phyloP scores from a whole-genome alignment of 352 stramenopile species.

The Pythium folliculosum region DNA sequence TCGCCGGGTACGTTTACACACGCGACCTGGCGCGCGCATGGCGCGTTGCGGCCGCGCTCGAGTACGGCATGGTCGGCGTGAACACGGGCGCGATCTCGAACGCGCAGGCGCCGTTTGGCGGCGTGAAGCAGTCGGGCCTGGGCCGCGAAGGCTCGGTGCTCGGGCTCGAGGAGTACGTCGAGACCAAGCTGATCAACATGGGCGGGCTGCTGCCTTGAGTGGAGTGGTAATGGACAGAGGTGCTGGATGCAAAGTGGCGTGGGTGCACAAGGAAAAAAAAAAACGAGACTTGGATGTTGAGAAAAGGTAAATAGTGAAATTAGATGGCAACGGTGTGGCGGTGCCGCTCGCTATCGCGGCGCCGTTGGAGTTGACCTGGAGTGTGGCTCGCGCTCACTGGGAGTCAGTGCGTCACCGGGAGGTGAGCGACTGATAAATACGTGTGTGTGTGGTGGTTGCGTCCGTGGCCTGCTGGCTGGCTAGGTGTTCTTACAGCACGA shows the following conservation, averaged over 20 bases:
- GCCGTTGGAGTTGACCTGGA: too few relatives aligned
- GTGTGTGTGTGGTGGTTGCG: not conserved
- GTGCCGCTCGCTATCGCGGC: too few relatives aligned
- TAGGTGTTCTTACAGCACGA: slow-evolving; percentile 37
- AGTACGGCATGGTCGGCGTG: slow-evolving; percentile 94
- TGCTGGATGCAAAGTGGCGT: not conserved
- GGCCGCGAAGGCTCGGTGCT: slow-evolving; percentile 89
- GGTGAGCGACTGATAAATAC: slow-evolving; percentile 23
- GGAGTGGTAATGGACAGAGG: not conserved
- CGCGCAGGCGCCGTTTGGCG: slow-evolving; percentile 90
- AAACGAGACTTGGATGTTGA: too few relatives aligned
- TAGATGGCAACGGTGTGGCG: too few relatives aligned
- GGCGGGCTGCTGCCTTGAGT: slow-evolving; percentile 45
- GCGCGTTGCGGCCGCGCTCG: slow-evolving; percentile 85
- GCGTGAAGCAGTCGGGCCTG: slow-evolving; percentile 89
- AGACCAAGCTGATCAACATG: slow-evolving; percentile 96
- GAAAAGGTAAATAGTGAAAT: too few relatives aligned
- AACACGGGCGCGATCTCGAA: slow-evolving; percentile 92
- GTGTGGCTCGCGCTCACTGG: too few relatives aligned
- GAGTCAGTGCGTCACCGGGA: too few relatives aligned
- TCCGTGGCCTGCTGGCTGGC: too few relatives aligned
- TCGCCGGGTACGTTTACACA: slow-evolving; percentile 96
- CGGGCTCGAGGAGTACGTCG: slow-evolving; percentile 95
- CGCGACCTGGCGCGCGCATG: slow-evolving; percentile 87
- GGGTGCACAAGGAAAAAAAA: not conserved